Evolutionary conservation across 2,329 filamentous ascomycete species (phyloP), one percentile per base, ranked within the genome.

Genomic region (Elsinoe necatrix): DNA sequence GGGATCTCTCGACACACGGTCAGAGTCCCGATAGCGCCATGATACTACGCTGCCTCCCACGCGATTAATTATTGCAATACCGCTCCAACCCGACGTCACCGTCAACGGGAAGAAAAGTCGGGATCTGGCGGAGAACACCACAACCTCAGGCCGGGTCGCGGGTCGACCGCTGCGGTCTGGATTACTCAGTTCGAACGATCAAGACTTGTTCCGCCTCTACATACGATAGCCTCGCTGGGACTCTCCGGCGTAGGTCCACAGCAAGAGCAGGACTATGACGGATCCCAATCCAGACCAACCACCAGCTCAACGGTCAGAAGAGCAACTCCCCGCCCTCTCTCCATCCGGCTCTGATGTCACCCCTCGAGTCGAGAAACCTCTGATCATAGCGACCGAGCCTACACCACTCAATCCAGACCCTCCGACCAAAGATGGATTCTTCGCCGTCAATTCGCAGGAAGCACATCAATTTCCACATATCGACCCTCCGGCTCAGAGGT

Each of bases 361-460:
- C 16, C 54, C 54, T 9, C 39, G 54, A 18, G 41, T 45, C 39
- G 54, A 56, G 42, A 56, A 56, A 45, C 54, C 54, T 39, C 42
- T 45, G 6, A 56, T 56, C 42, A 45, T 56, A 23, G 54, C 54
- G 18, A 56, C 54, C 12, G 37, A 56, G 20, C 41, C 54, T 21
- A 56, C 54, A 23, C 54, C 54, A 35, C n/a, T 55, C 16, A 25
- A n/a, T 16, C 6, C 41, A 4, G 54, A 56, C 14, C 37, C 23
- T 25, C 35, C 37, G 45, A 29, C 41, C 9, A 48, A 64, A 61
- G 54, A 57, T 55, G 47, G 61, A 56, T 62, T 65, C 65, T 59
- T 65, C 61, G 55, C 57, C 25, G 35, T 61, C 34, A 51, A 58
- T 43, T 43, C 58, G 16, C 21, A 58, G 6, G 25, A 47, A 7